Base-by-base conservation (phyloP, 345 rosid species). In the Orychophragmus violaceus region DNA sequence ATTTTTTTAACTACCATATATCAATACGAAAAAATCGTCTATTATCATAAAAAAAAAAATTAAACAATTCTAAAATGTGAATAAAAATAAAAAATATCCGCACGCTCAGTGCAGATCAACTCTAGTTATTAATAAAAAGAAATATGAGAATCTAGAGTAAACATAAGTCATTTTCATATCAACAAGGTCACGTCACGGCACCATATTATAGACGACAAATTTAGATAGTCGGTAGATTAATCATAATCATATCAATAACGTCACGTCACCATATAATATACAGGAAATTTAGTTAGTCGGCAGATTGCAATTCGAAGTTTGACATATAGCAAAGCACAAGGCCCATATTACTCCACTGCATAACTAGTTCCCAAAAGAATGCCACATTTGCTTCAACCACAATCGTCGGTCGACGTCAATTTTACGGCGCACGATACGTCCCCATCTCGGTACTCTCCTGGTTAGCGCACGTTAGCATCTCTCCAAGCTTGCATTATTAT, bases 381-480 rank as follows among this genome's bases (percentile, higher is more conserved):
- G 63, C 23, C 58, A n/a, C n/a, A 63, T 55, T 63, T 72, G 59
- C 55, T 63, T 25, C 56, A 19, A 37, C 53, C 51, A 12, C 41
- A 37, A 30, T 60, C 59, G 28, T 30, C 37, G 23, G 27, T 62
- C 74, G 28, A 49, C 30, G 68, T 18, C 71, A 53, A 25, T 24
- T 58, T 41, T 23, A 9, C 18, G 73, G 76, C 77, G 79, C 73
- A 82, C 44, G 79, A 54, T 77, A 70, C 41, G 57, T 28, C 41
- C 71, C 24, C 29, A 49, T 62, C 41, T 64, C 80, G 21, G 39
- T 49, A 56, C 23, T 19, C 8, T 14, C 57, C 11, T 33, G n/a
- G 0, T 11, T 41, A 3, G 78, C 80, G 72, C 77, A 81, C 68
- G 78, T 77, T 78, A 79, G 80, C 52, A 11, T 18, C 23, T 16